These are phyloP conservation scores for Piloderma croceum DNA, from an alignment of 768 basidiomycete genomes.

Conservation along the genomic window DNA sequence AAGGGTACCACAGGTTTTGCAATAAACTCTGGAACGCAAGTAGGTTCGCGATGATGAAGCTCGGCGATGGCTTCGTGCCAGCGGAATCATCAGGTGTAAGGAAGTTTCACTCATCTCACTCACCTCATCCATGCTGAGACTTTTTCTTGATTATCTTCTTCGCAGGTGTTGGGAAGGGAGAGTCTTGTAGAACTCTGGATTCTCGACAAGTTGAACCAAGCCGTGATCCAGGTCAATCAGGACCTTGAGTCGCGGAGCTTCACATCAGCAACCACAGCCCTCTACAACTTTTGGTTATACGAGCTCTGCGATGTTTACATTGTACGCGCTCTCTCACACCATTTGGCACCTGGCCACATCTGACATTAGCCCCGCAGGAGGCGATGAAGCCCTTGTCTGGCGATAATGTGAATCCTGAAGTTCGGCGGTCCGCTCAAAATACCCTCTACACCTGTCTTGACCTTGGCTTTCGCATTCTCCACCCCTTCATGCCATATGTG, in stretches of 20 bases:
- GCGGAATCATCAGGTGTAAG: slow-evolving; percentile 61
- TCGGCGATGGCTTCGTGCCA: slow-evolving; percentile 81
- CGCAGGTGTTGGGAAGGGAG: slow-evolving; percentile 81
- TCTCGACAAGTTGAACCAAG: slow-evolving; percentile 85
- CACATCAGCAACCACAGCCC: slow-evolving; percentile 80
- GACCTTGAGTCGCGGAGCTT: slow-evolving; percentile 81
- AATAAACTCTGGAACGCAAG: slow-evolving; percentile 99
- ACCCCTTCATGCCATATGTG: slow-evolving; percentile 99
- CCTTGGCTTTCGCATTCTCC: slow-evolving; percentile 79
- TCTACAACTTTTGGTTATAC: slow-evolving; percentile 95
- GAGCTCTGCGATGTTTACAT: slow-evolving; percentile 99
- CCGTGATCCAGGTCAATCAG: slow-evolving; percentile 70
- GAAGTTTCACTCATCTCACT: slow-evolving; percentile 19
- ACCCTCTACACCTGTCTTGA: slow-evolving; percentile 95
- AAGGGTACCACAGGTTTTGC: slow-evolving; percentile 99
- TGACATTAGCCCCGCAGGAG: too few relatives aligned
- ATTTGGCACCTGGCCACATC: too few relatives aligned
- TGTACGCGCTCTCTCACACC: too few relatives aligned
- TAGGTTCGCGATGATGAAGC: slow-evolving; percentile 97
- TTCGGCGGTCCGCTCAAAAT: slow-evolving; percentile 83
- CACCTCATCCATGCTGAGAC: not conserved
- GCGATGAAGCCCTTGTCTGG: slow-evolving; percentile 99
- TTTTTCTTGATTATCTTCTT: slow-evolving; percentile 1
- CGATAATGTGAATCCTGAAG: slow-evolving; percentile 53
- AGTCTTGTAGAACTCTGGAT: slow-evolving; percentile 94